phyloP scores from a whole-genome alignment of 345 rosid species.

The Murraya paniculata region DNA sequence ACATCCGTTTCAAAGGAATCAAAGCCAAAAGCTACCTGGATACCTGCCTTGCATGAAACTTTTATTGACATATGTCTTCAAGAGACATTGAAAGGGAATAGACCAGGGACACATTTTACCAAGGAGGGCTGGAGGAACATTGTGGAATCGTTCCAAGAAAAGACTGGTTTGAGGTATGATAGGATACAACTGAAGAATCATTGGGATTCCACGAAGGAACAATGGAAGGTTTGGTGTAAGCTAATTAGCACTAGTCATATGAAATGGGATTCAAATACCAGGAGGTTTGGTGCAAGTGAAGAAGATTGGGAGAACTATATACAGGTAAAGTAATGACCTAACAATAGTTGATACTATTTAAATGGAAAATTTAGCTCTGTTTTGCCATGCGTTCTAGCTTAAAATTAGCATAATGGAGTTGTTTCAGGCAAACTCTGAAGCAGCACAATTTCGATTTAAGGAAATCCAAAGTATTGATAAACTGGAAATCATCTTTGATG shows the following conservation, averaged over 20 bases:
- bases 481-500: constrained; percentile 39
- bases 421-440: constrained; percentile 39
- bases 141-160: constrained; percentile 31
- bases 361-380: neutral
- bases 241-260: constrained; percentile 25
- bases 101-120: constrained; percentile 34
- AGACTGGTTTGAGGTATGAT: constrained; percentile 27
- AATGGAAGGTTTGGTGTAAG: constrained; percentile 53
- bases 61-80: constrained; percentile 36
- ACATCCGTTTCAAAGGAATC: constrained; percentile 16
- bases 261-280: constrained; percentile 50
- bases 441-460: constrained; percentile 31
- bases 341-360: neutral
- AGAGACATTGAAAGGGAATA: constrained; percentile 39
- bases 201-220: constrained; percentile 42
- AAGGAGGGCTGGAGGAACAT: constrained; percentile 42
- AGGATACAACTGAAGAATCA: constrained; percentile 41
- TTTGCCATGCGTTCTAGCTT: neutral
- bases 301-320: constrained; percentile 38
- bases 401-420: neutral
- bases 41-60: constrained; percentile 38
- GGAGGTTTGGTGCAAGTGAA: constrained; percentile 34
- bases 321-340: constrained; percentile 17
- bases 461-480: constrained; percentile 30
- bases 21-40: constrained; percentile 34